Evolutionary conservation across 2,329 filamentous ascomycete species (phyloP), one percentile per base, ranked within the genome.

Genomic region (Verticillium nonalfalfae): DNA sequence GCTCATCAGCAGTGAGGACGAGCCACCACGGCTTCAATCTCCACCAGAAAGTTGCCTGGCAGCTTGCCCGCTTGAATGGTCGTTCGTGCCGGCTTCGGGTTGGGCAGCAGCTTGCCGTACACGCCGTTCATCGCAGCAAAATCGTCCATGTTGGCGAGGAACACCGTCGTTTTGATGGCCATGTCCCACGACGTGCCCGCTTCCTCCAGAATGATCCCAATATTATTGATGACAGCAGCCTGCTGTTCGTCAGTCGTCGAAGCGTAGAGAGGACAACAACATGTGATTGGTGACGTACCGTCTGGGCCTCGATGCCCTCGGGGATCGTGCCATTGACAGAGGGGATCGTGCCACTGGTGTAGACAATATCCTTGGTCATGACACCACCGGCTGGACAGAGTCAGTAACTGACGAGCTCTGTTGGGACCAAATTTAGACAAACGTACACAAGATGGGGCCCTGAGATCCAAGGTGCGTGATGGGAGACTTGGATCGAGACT

Each of bases 1-100:
- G 2, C 14, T 71, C 10, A 68, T 73, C 0, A 76, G 75, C 62
- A 69, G 67, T 3, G 59, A 33, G 38, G 57, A 21, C 38, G 38
- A 1, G 57, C 57, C 21, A 58, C 64, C 10, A 65, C 64, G 15
- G 62, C 62, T 18, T 65, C 64, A 56, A 65, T 65, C 61, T 65
- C 64, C 26, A 65, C 39, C 18, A 62, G 18, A 45, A 64, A 65
- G 38, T 65, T 60, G 1, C 64, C 64, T 9, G 64, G 64, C 38
- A 65, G 57, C 57, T 60, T 65, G n/a, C 62, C 62, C 5, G 60
- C 64, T 50, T 65, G 64, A n/a, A 65, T 64, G 6, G 64, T 65
- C 4, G 62, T 64, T 10, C 64, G 59, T 7, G 62, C 64, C 2
- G 36, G 64, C 61, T 62, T 62, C 18, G 61, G 61, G 61, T 57